Evolutionary conservation across 2,329 filamentous ascomycete genomes (phyloP).

Genomic region (Exophiala sp.): DNA sequence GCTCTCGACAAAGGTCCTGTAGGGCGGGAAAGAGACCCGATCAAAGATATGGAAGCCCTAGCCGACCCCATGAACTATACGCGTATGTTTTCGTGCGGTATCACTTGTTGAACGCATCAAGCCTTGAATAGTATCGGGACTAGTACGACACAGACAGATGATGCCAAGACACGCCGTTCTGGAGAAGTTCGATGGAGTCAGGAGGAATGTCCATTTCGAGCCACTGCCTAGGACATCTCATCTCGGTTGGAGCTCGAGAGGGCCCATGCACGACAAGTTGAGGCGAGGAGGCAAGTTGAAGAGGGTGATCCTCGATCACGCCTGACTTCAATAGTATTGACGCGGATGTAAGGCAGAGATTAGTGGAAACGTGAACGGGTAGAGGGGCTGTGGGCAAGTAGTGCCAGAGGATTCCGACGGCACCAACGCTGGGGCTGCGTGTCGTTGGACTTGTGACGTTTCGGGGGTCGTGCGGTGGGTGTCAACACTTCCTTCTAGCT

Average conservation of each 20-base stretch:
- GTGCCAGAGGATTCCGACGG: background rate
- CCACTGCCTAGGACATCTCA: conserved; percentile 18
- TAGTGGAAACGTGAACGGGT: background rate
- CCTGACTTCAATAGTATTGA: conserved; percentile 9
- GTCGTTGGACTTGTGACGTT: background rate
- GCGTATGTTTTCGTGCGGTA: too few species aligned
- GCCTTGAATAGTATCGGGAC: background rate
- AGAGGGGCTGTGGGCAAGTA: background rate
- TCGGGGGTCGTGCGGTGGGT: background rate
- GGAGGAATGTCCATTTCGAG: conserved; percentile 11
- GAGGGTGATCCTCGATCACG: conserved; percentile 24
- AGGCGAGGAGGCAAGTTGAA: conserved; percentile 19
- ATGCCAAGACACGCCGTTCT: background rate
- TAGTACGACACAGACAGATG: background rate
- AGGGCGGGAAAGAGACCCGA: background rate
- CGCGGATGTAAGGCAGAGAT: background rate
- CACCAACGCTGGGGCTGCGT: background rate
- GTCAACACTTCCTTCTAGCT: background rate
- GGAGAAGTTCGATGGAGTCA: background rate
- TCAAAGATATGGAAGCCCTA: background rate
- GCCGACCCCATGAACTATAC: too few species aligned
- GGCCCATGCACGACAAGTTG: conserved; percentile 6
- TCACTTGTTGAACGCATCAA: too few species aligned
- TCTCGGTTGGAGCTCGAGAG: conserved; percentile 21
- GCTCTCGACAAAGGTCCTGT: too few species aligned